Evolutionary conservation across 352 stramenopile genomes (phyloP), one percentile per base, ranked within the genome.

Genomic region (Peronosclerospora sorghi): DNA sequence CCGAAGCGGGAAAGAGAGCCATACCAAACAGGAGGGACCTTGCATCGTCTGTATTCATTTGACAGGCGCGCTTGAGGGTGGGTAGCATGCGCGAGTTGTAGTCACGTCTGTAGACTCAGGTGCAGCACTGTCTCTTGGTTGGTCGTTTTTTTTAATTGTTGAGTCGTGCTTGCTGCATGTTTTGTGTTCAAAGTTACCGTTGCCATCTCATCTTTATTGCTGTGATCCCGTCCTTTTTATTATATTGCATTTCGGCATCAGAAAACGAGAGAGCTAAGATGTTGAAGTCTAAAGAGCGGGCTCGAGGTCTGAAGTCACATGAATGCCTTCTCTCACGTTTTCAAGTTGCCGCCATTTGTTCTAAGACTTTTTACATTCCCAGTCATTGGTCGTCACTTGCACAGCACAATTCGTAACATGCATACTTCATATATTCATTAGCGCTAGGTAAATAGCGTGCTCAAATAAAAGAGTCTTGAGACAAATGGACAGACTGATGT

Each of bases 11-110:
- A 61, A 58, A 30, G 21, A 45, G 41, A 40, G 37, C 44, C 32
- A 47, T 40, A 30, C 44, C 37, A 39, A 45, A 44, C 32, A 49
- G 54, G 49, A 55, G 40, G 55, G 41, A 59, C 55, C 45, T 55
- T 47, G 44, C 34, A 32, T 61, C 48, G 41, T 48, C 53, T 61
- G 46, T 34, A 21, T 39, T 27, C 28, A 19, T 42, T 55, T 55
- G 39, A 55, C 45, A 36, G 23, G 37, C 36, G 23, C 7, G 19
- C 4, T 6, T 26, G 21, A 26, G 6, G 21, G 14, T 5, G 32
- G 1, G 8, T 4, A 38, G 12, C 32, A 38, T 24, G 6, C 21
- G 19, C 24, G 34, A 39, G 17, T 39, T 12, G 32, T 15, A 45
- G 15, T 18, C 49, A 32, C 45, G 49, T 62, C 54, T 62, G 54